phyloP scores from a whole-genome alignment of 2,329 filamentous ascomycete species.

The Verticillium tricorpus region DNA sequence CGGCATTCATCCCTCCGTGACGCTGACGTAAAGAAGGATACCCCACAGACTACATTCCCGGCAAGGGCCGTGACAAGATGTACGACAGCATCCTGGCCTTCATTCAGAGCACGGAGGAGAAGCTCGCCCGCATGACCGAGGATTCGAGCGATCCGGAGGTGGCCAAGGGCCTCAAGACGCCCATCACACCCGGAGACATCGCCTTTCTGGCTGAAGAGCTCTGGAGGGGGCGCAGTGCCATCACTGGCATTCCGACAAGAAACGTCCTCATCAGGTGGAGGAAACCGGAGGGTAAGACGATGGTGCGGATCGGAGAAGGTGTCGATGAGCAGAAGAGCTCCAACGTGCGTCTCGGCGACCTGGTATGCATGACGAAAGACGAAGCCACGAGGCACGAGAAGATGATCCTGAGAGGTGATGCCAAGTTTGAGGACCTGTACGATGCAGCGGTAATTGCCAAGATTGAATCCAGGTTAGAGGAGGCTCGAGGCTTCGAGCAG shows the following conservation, averaged over 20 bases:
- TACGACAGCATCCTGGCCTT: slow-evolving; percentile 78
- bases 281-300: slow-evolving; percentile 55
- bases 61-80: slow-evolving; percentile 83
- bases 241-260: slow-evolving; percentile 77
- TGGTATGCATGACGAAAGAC: slow-evolving; percentile 92
- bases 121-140: slow-evolving; percentile 35
- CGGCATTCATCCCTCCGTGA: background rate
- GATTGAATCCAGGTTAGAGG: slow-evolving; percentile 62
- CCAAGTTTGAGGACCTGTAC: slow-evolving; percentile 69
- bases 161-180: slow-evolving; percentile 70
- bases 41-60: slow-evolving; percentile 75
- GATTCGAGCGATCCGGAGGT: slow-evolving; percentile 31
- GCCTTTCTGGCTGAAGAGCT: slow-evolving; percentile 88
- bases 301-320: slow-evolving; percentile 55
- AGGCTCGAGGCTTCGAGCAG: slow-evolving; percentile 59
- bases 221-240: slow-evolving; percentile 73
- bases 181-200: slow-evolving; percentile 74
- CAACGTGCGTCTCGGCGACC: slow-evolving; percentile 61
- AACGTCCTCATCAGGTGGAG: slow-evolving; percentile 79
- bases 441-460: slow-evolving; percentile 59
- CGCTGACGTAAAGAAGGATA: slow-evolving; percentile 52
- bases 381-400: slow-evolving; percentile 78
- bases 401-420: slow-evolving; percentile 67
- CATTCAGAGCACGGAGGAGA: slow-evolving; percentile 65
- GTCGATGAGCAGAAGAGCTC: slow-evolving; percentile 74